Evolutionary conservation across 1,284 basidiomycete species (phyloP).

Genomic region (Mycena citricolor): DNA sequence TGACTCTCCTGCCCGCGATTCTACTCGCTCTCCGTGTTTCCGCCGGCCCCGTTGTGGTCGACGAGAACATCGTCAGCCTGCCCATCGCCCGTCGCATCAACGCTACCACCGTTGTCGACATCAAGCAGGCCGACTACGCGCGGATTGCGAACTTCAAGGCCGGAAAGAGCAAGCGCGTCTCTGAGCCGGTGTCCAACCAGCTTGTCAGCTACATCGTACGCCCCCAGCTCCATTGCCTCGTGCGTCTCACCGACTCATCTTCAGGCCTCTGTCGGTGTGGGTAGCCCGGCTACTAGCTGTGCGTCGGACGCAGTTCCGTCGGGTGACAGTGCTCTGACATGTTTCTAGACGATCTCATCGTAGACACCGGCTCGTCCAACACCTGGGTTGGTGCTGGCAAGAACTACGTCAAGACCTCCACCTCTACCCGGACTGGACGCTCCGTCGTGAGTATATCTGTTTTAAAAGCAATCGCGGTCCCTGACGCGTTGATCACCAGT

Average conservation of each 20-base stretch:
- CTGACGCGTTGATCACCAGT: conserved; percentile 29
- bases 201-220: conserved; percentile 44
- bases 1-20: conserved; percentile 39
- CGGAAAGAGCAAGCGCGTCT: conserved; percentile 16
- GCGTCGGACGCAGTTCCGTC: conserved; percentile 21
- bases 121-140: conserved; percentile 55
- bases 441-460: conserved; percentile 42
- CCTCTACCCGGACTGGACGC: conserved; percentile 41
- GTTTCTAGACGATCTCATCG: conserved; percentile 35
- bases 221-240: neutral
- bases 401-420: conserved; percentile 45
- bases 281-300: conserved; percentile 58
- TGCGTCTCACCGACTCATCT: neutral
- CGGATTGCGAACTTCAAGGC: conserved; percentile 46
- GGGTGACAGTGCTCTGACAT: neutral
- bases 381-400: conserved; percentile 39
- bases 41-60: conserved; percentile 45
- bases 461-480: neutral
- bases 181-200: conserved; percentile 37
- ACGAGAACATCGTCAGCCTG: conserved; percentile 41
- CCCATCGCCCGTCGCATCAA: conserved; percentile 52
- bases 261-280: conserved; percentile 52
- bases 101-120: conserved; percentile 41
- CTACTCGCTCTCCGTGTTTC: conserved; percentile 46
- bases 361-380: conserved; percentile 40